Evolutionary conservation across 179 eudicot species (phyloP), one percentile per base, ranked within the genome.

Genomic region (Vitellaria paradoxa): DNA sequence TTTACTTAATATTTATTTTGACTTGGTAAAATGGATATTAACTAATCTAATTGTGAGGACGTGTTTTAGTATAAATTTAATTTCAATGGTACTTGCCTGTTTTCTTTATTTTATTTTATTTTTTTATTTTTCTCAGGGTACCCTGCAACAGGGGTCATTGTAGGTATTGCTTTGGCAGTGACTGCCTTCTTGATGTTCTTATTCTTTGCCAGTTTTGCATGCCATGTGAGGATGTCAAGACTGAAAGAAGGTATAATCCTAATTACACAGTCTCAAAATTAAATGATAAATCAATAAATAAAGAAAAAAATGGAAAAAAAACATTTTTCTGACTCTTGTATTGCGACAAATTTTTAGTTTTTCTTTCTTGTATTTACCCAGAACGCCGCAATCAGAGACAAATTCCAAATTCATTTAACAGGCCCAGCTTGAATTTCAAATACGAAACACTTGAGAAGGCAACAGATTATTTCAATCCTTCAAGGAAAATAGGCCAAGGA

Each of bases 381-480:
- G 88, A 75, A 56, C 82, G 82, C 17, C 40, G 56, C 42, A 82
- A 82, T 81, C 79, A 85, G 3, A 86, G 87, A 70, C 78, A 74
- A 42, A 46, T 86, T 63, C 79, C 84, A 21, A 70, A 10, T 53
- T 84, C 84, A 13, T 84, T 84, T 67, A 85, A 82, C 83, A 87
- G 79, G 74, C 78, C 80, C 42, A 71, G 78, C 64, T 77, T 83
- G 82, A 83, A 82, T 59, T 87, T 83, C 84, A 87, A 83, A 68
- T 89, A 89, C 30, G 92, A 89, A 77, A 79, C 78, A 14, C 85
- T 89, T 2, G 92, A 89, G 80, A 85, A 87, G 79, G 90, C 92
- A 23, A 89, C 92, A 7, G 79, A 89, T 66, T 89, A 83, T 68
- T 89, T 89, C 68, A 86, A 79, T 77, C 47, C 74, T 6, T 82